phyloP scores from a whole-genome alignment of 768 basidiomycete genomes.

The Tylopilus rubrobrunneus region DNA sequence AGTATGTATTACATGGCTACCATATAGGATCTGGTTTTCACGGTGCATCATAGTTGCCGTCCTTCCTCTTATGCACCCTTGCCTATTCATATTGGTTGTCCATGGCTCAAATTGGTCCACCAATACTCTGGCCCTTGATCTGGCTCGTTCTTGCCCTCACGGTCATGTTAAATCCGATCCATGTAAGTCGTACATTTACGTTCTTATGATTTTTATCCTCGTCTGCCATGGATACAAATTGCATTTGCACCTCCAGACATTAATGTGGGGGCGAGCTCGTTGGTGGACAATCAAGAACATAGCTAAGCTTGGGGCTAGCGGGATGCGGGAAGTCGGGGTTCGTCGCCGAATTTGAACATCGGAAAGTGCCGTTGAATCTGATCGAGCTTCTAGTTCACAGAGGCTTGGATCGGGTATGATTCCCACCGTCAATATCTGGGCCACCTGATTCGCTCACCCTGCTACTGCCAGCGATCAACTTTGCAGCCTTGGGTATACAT shows the following conservation, averaged over 20 bases:
- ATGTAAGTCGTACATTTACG: constrained; percentile 37
- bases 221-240: background rate
- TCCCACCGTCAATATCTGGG: background rate
- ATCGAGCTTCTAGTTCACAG: constrained; percentile 54
- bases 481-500: constrained; percentile 72
- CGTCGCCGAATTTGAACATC: constrained; percentile 1
- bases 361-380: background rate
- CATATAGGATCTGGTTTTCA: background rate
- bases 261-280: constrained; percentile 36
- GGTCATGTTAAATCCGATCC: constrained; percentile 74
- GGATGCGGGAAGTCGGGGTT: constrained; percentile 72
- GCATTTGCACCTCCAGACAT: constrained; percentile 37
- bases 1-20: constrained; percentile 32
- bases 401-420: constrained; percentile 85
- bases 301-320: constrained; percentile 64
- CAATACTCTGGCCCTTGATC: constrained; percentile 74
- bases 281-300: constrained; percentile 77
- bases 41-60: constrained; percentile 54
- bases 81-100: constrained; percentile 84
- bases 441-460: constrained; percentile 3
- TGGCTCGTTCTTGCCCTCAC: constrained; percentile 68
- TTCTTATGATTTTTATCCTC: background rate
- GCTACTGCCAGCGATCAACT: constrained; percentile 61
- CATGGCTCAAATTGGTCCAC: constrained; percentile 62
- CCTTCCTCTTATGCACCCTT: constrained; percentile 66